These are phyloP conservation scores for Talaromyces adpressus DNA, from an alignment of 495 filamentous ascomycete genomes.

Conservation along the genomic window DNA sequence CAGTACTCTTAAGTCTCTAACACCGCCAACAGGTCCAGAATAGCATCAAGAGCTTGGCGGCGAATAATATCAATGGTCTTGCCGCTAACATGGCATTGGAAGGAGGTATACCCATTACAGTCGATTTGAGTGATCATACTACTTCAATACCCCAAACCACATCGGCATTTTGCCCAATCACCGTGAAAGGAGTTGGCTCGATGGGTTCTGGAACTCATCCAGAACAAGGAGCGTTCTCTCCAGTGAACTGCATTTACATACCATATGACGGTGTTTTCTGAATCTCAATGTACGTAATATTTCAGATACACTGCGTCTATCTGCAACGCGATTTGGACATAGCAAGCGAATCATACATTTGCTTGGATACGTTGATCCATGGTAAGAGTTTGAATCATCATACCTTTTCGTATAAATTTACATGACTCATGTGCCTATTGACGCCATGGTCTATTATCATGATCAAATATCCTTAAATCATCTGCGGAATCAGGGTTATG, in stretches of 20 bases:
- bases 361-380: background rate
- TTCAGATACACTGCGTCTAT: background rate
- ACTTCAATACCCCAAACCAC: background rate
- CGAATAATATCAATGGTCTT: background rate
- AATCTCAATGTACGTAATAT: background rate
- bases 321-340: background rate
- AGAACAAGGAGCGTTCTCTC: background rate
- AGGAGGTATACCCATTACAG: background rate
- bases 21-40: conserved; percentile 6
- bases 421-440: too few species aligned
- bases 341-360: background rate
- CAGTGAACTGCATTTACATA: conserved; percentile 1
- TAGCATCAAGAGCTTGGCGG: conserved; percentile 5
- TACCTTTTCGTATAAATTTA: background rate
- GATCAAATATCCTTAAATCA: too few species aligned
- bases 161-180: background rate
- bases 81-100: background rate
- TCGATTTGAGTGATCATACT: background rate
- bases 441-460: too few species aligned
- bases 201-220: background rate
- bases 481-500: too few species aligned
- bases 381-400: background rate
- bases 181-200: background rate
- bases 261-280: background rate
- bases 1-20: background rate